Evolutionary conservation across 139 green algal genomes (phyloP), one percentile per base, ranked within the genome.

Genomic region (Coelastrella sp.): DNA sequence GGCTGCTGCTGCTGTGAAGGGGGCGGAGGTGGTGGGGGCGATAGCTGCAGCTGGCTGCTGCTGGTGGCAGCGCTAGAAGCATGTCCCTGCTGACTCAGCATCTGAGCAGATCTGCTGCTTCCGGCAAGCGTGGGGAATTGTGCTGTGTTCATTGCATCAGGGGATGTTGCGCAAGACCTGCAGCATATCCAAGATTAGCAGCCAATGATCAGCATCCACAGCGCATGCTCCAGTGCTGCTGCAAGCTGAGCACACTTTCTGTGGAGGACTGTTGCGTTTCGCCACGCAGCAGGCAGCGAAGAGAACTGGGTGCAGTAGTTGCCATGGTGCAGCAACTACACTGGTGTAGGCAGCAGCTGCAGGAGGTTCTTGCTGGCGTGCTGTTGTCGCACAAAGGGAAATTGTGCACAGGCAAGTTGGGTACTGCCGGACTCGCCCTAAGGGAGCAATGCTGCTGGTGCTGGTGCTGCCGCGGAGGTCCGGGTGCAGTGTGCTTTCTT

Each of bases 1-100:
- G n/a, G 10, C 60, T 76, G 81, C 81, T 76, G 81, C 81, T 86
- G 81, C 81, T 61, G 81, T 25, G n/a, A 65, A 24, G 79, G n/a
- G 17, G 35, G 9, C 3, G 35, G 35, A 49, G 35, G 35, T 49
- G 35, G 35, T 49, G 35, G 35, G 35, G 35, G 35, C 35, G 10
- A 57, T 5, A 7, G 78, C 78, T 27, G 78, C 11, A 57, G 19
- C n/a, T 61, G 81, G 76, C 24, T 25, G 76, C 59, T 76, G 59
- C 81, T 76, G 80, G 57, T 24, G 57, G 57, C 79, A 24, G 24
- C 25, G 76, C 63, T 22, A 70, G 63, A 17, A 6, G 15, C 72
- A 15, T 84, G 78, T 17, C 17, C 4, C 11, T 76, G 59, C 59
- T 7, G 12, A 19, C 14, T 20, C 59, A 59, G 81, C 24, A 58